A percentile compares a stretch with the other conserved stretches of the same genome.
Conservation (phyloP, 179 eudicot species). For the Beta lomatogona region DNA sequence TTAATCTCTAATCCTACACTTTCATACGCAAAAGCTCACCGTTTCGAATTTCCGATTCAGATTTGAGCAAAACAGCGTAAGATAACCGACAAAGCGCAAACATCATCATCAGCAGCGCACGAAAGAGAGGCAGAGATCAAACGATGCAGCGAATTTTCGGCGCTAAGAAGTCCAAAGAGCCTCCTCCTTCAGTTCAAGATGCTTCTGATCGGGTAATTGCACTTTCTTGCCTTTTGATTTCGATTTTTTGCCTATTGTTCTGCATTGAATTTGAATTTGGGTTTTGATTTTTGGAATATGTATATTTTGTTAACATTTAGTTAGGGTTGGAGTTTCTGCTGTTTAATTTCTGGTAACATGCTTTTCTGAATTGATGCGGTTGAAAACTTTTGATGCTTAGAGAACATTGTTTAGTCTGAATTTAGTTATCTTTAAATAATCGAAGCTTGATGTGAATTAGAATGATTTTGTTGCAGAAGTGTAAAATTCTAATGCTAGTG, state of each 20-base stretch:
- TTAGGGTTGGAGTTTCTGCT: slow-evolving; percentile 13
- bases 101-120: not conserved
- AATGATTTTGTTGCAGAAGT: not conserved
- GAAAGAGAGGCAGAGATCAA: not conserved
- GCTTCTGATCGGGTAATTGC: slow-evolving; percentile 72
- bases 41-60: not conserved
- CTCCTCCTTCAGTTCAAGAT: slow-evolving; percentile 81
- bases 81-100: not conserved
- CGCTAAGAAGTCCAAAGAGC: slow-evolving; percentile 71
- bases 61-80: not conserved
- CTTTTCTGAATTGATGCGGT: not conserved
- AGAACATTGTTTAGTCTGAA: not conserved
- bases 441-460: not conserved
- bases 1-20: no score
- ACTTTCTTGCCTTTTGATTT: not conserved
- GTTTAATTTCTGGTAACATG: not conserved
- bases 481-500: not conserved
- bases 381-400: not conserved
- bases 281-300: not conserved
- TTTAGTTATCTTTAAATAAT: not conserved
- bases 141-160: slow-evolving; percentile 82
- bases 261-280: not conserved
- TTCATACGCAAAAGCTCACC: not conserved
- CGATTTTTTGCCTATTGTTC: not conserved
- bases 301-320: not conserved